Evolutionary conservation across 352 stramenopile species (phyloP).

Genomic region (Peronospora belbahrii): DNA sequence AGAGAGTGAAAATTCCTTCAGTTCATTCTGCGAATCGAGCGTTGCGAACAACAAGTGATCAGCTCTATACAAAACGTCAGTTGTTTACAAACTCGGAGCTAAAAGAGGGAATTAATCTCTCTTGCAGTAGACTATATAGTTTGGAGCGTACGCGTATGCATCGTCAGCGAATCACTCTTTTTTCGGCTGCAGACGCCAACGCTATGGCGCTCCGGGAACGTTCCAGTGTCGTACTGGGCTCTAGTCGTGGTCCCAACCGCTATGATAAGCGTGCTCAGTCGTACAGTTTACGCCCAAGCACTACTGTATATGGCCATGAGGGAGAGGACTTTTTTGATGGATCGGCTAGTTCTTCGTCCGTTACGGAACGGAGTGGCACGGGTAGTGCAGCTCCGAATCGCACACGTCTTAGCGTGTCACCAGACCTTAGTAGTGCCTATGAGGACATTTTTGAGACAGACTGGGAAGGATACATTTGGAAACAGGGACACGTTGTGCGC

Average conservation of each 20-base stretch:
- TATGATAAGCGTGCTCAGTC: conserved; percentile 33
- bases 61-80: conserved; percentile 16
- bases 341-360: conserved; percentile 43
- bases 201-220: conserved; percentile 67
- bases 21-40: conserved; percentile 29
- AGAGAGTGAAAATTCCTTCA: conserved; percentile 18
- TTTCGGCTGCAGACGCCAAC: conserved; percentile 58
- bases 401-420: conserved; percentile 54
- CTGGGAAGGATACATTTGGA: conserved; percentile 86
- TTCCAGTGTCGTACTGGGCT: conserved; percentile 22
- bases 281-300: conserved; percentile 53
- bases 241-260: conserved; percentile 21
- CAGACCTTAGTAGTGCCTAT: conserved; percentile 59
- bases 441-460: conserved; percentile 84
- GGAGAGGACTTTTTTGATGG: conserved; percentile 45
- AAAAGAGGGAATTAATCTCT: too few species aligned
- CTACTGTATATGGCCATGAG: conserved; percentile 57
- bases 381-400: conserved; percentile 24
- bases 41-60: conserved; percentile 8
- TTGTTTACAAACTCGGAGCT: conserved; percentile 2
- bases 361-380: conserved; percentile 38
- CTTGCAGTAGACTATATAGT: neutral
- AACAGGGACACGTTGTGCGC: conserved; percentile 80
- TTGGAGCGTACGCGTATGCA: conserved; percentile 19
- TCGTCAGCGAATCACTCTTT: conserved; percentile 61